These are phyloP conservation scores for Aspergillus fumigatus DNA, from an alignment of 2,329 filamentous ascomycete genomes.

Conservation along the genomic window DNA sequence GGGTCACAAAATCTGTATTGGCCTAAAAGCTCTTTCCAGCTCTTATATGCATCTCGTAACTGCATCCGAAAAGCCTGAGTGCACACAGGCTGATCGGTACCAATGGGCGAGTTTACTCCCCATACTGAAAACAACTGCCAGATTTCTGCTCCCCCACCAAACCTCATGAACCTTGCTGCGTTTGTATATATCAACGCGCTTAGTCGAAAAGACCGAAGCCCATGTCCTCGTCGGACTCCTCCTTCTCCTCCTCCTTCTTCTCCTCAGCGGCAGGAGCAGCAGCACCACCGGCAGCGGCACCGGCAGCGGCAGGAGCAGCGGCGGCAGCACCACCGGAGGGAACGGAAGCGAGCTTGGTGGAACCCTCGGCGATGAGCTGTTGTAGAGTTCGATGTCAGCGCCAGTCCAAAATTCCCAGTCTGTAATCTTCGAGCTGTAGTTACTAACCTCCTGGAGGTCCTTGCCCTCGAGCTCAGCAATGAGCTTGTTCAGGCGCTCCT, in stretches of 20 bases:
- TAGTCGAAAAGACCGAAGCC: conserved; percentile 68
- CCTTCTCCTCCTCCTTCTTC: conserved; percentile 71
- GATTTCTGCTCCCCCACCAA: conserved; percentile 60
- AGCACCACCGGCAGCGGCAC: conserved; percentile 63
- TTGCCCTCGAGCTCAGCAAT: conserved; percentile 66
- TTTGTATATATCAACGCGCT: conserved; percentile 24
- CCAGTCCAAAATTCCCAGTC: background rate
- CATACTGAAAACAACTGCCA: conserved; percentile 29
- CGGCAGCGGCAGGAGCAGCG: conserved; percentile 31
- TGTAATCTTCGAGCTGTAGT: background rate
- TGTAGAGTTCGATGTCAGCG: conserved; percentile 13
- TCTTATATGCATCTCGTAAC: conserved; percentile 34
- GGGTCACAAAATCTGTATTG: conserved; percentile 34
- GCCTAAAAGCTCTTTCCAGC: conserved; percentile 29
- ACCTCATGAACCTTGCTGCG: conserved; percentile 46
- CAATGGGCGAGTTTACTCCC: conserved; percentile 25
- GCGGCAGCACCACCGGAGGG: conserved; percentile 76
- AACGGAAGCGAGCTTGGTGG: conserved; percentile 93
- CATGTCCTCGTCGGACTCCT: conserved; percentile 73
- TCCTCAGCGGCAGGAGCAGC: conserved; percentile 64
- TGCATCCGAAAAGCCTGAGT: conserved; percentile 33
- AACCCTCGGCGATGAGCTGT: conserved; percentile 86
- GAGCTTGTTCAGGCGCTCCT: conserved; percentile 79
- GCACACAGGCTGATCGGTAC: conserved; percentile 25
- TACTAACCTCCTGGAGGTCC: conserved; percentile 80